Percentiles rank a stretch among this genome's conserved stretches.
Evolutionary conservation across 2,329 filamentous ascomycete species (phyloP).

Genomic region (Cladobotryum mycophilum): DNA sequence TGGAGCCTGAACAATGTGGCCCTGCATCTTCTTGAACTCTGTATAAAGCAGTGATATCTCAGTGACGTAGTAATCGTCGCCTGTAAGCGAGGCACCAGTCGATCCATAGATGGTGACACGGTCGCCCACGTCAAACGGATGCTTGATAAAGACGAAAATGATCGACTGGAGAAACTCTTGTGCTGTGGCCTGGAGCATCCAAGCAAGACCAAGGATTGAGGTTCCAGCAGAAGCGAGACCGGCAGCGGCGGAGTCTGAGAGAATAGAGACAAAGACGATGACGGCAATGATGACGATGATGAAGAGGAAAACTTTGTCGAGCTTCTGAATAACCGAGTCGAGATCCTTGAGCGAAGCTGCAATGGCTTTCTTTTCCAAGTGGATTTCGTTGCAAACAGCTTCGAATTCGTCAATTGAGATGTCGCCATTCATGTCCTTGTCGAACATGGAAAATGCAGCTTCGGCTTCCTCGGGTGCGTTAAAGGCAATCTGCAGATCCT

Average conservation of each 20-base stretch:
- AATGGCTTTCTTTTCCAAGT: conserved; percentile 90
- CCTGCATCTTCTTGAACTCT: conserved; percentile 98
- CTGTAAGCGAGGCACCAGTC: conserved; percentile 67
- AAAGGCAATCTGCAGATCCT: conserved; percentile 75
- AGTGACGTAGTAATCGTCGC: conserved; percentile 94
- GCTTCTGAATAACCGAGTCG: conserved; percentile 84
- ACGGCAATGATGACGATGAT: conserved; percentile 75
- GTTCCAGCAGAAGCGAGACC: conserved; percentile 87
- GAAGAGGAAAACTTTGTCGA: conserved; percentile 84
- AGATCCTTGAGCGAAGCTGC: conserved; percentile 91
- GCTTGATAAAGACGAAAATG: conserved; percentile 95
- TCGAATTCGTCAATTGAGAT: conserved; percentile 95
- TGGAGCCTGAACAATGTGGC: conserved; percentile 89
- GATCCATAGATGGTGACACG: conserved; percentile 88
- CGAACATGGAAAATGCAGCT: conserved; percentile 84
- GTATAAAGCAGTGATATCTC: conserved; percentile 90
- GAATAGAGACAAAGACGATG: conserved; percentile 81
- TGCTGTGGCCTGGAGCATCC: conserved; percentile 87
- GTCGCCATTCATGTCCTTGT: conserved; percentile 94
- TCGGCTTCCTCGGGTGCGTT: conserved; percentile 79
- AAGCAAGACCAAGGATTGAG: conserved; percentile 79
- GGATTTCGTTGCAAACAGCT: conserved; percentile 87
- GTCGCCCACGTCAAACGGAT: conserved; percentile 94
- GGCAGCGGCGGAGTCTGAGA: conserved; percentile 84
- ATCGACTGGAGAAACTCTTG: conserved; percentile 92